Evolutionary conservation across 2,329 filamentous ascomycete genomes (phyloP).

Genomic region (Epicoccum nigrum): DNA sequence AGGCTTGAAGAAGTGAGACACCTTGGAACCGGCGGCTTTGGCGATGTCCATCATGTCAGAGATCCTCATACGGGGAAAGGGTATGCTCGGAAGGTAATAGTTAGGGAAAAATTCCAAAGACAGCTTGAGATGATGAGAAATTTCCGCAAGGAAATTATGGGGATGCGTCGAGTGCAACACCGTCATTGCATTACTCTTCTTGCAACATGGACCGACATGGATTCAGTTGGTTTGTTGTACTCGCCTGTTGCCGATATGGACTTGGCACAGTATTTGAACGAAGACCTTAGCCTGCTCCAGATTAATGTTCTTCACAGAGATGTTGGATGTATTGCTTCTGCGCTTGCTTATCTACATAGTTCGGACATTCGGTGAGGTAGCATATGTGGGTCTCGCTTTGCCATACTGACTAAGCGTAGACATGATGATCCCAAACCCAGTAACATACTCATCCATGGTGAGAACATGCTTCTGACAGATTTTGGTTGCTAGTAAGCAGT

Average conservation of each 20-base stretch:
- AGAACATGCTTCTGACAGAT: constrained; percentile 24
- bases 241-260: constrained; percentile 27
- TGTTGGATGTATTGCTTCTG: constrained; percentile 16
- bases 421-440: constrained; percentile 29
- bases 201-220: constrained; percentile 24
- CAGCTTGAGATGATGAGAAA: constrained; percentile 11
- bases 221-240: constrained; percentile 20
- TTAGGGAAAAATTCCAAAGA: background rate
- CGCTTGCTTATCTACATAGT: constrained; percentile 2
- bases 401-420: background rate
- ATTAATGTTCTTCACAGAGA: constrained; percentile 1
- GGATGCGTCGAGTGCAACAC: constrained; percentile 26
- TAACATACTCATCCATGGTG: constrained; percentile 27
- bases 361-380: background rate
- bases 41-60: constrained; percentile 1
- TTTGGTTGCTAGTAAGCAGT: constrained; percentile 23
- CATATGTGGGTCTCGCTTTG: too few relatives aligned
- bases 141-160: constrained; percentile 20
- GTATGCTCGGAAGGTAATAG: constrained; percentile 7
- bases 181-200: constrained; percentile 22
- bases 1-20: background rate
- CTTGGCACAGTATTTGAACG: constrained; percentile 18
- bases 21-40: constrained; percentile 7
- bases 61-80: background rate
- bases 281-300: background rate